Evolutionary conservation across 2,329 filamentous ascomycete genomes (phyloP).

Genomic region (Claviceps africana): DNA sequence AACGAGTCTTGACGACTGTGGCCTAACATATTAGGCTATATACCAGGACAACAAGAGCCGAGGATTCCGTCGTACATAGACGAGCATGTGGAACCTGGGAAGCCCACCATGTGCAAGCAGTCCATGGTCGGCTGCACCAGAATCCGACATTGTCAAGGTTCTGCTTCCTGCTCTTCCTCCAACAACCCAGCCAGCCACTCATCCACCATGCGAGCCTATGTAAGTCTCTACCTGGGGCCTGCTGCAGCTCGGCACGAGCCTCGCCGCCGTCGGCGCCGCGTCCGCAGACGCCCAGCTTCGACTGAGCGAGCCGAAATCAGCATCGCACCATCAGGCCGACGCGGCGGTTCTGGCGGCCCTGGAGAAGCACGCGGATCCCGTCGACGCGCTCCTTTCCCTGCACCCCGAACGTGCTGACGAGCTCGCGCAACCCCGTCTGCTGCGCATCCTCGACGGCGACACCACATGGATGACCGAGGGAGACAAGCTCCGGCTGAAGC

Average conservation of each 20-base stretch:
- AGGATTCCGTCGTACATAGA: too few relatives aligned
- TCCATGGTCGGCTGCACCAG: too few relatives aligned
- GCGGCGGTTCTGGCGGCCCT: slow-evolving; percentile 13
- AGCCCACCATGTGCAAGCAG: too few relatives aligned
- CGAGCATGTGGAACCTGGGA: too few relatives aligned
- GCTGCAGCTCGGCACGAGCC: background rate
- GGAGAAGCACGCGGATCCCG: slow-evolving; percentile 14
- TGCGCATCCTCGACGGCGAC: slow-evolving; percentile 50
- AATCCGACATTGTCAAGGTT: too few relatives aligned
- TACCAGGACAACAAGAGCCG: too few relatives aligned
- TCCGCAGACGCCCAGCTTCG: background rate
- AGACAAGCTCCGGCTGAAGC: slow-evolving; percentile 55
- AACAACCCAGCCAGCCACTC: too few relatives aligned
- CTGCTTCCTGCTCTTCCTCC: too few relatives aligned
- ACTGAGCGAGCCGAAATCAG: background rate
- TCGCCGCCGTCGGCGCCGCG: background rate
- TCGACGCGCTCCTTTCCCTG: slow-evolving; percentile 15
- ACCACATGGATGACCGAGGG: slow-evolving; percentile 57
- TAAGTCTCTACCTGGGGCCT: background rate
- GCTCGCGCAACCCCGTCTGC: slow-evolving; percentile 34
- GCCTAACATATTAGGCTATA: too few relatives aligned
- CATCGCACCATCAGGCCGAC: slow-evolving; percentile 7
- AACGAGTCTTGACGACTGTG: too few relatives aligned
- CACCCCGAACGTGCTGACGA: slow-evolving; percentile 14
- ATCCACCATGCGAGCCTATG: background rate